Evolutionary conservation across 169 alveolate species (phyloP), one percentile per base, ranked within the genome.

Genomic region (Eimeria falciformis): DNA sequence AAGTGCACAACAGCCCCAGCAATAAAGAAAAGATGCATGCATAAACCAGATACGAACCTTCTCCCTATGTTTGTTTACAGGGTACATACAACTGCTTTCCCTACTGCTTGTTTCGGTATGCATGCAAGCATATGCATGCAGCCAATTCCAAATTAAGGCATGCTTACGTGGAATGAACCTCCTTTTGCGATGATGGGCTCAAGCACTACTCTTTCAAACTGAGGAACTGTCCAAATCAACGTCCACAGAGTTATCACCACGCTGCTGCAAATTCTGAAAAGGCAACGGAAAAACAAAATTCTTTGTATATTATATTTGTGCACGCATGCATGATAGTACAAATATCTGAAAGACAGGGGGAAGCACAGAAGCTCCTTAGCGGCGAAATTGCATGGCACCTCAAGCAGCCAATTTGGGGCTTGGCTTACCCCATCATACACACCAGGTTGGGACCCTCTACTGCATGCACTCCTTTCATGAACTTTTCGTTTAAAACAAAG

Each of bases 371-470:
- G 77, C 77, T 66, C 25, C 18, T 66, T 25, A 14, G 33, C 4
- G n/a, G n/a, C 65, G 65, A 33, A 33, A 33, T 33, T 2, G 0
- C 40, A 33, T 33, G 40, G 40, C 40, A 2, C 2, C 40, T 33
- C 40, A 1, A 33, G 40, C 40, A 33, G 40, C 40, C 40, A 33
- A 33, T 53, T 53, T 53, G 21, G 3, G 62, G 62, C 3, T 53
- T 53, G 62, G 0, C 21, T 11, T 73, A 90, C 94, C 94, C 96
- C 95, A 94, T 94, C 92, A 94, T 91, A 78, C 96, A 94, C 23
- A 94, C 96, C 50, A 94, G 94, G 81, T 94, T 94, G 27, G 93
- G 96, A 5, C 96, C 96, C 71, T 94, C 96, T 73, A 93, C 93
- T 43, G 83, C 53, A 9, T 91, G 33, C 11, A 1, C 43, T 7